A percentile compares a stretch with the other conserved stretches of the same genome.
These are phyloP conservation scores for Turnera subulata DNA, from an alignment of 345 rosid genomes.

Conservation along the genomic window DNA sequence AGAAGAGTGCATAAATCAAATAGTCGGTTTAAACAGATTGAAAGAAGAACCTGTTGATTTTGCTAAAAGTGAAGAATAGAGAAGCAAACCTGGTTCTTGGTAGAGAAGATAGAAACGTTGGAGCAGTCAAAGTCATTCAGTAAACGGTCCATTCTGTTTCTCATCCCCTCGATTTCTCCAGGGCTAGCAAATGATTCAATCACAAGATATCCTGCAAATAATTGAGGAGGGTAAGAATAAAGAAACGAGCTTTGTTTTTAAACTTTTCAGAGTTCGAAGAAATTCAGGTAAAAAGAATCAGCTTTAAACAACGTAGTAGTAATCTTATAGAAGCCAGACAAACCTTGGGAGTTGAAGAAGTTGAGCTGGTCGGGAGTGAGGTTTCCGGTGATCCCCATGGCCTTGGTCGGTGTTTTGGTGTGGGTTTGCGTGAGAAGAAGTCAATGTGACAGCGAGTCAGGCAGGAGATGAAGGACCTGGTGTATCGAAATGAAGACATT, in stretches of 20 bases:
- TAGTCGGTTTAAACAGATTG: background rate
- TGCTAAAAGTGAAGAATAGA: background rate
- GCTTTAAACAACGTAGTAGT: background rate
- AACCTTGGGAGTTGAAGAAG: slow-evolving; percentile 58
- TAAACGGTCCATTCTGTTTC: slow-evolving; percentile 65
- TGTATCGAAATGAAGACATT: too few relatives aligned
- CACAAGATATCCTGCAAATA: slow-evolving; percentile 59
- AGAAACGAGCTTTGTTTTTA: too few relatives aligned
- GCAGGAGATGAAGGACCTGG: too few relatives aligned
- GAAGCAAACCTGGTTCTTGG: slow-evolving; percentile 64
- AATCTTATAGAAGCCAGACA: background rate
- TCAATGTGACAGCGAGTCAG: too few relatives aligned
- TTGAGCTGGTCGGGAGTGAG: slow-evolving; percentile 59
- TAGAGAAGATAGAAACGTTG: slow-evolving; percentile 76
- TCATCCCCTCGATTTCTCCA: slow-evolving; percentile 54
- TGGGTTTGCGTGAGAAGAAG: background rate
- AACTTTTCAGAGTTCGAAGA: too few relatives aligned
- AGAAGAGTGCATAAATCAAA: background rate
- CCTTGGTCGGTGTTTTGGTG: background rate
- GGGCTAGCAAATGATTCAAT: slow-evolving; percentile 66
- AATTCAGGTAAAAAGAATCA: too few relatives aligned
- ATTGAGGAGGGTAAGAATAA: too few relatives aligned
- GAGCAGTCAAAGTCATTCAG: slow-evolving; percentile 54
- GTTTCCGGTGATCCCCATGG: slow-evolving; percentile 54
- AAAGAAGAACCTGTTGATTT: background rate